Conservation (phyloP, 352 stramenopile species). For the Thraustochytrium sp. region DNA sequence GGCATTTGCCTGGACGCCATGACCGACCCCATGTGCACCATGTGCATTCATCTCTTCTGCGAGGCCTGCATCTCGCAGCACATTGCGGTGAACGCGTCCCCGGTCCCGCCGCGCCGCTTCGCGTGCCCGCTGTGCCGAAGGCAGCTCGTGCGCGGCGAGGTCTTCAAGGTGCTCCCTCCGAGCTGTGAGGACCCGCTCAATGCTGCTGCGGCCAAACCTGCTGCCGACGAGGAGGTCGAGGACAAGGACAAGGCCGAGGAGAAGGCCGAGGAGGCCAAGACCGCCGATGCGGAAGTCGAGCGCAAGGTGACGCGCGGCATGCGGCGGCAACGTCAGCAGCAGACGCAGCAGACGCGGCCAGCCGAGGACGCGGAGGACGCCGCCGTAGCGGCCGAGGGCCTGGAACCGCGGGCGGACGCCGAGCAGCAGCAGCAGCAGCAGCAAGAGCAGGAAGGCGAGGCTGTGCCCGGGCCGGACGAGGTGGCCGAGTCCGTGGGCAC, state of each 20-base stretch:
- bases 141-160: background rate
- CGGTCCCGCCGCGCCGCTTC: background rate
- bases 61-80: constrained; percentile 1
- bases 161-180: background rate
- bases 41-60: constrained; percentile 31
- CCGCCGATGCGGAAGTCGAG: background rate
- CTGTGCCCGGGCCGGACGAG: background rate
- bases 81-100: background rate
- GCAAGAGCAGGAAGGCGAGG: background rate
- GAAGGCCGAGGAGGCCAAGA: background rate
- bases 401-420: too few relatives aligned
- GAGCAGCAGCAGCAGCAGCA: too few relatives aligned
- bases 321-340: background rate
- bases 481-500: background rate
- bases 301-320: background rate
- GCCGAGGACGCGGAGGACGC: background rate
- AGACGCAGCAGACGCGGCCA: background rate
- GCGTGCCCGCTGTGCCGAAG: constrained; percentile 10
- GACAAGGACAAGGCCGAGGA: background rate
- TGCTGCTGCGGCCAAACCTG: background rate
- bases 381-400: too few relatives aligned
- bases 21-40: background rate
- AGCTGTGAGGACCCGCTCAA: background rate
- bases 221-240: background rate
- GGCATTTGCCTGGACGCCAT: constrained; percentile 16